phyloP scores from a whole-genome alignment of 345 rosid species.

The Clarkia xantiana region DNA sequence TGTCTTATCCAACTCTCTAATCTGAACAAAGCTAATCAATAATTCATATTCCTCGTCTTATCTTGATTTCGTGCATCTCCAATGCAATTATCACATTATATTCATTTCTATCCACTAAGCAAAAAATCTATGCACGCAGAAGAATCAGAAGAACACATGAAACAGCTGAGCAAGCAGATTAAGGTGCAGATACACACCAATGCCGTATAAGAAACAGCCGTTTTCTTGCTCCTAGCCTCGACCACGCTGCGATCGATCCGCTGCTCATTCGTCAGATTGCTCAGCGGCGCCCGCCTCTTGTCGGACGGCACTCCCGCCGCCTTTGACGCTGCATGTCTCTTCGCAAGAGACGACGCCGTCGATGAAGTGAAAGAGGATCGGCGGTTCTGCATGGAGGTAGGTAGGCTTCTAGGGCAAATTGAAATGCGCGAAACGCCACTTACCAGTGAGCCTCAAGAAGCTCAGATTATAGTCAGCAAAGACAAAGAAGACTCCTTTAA shows the following conservation, averaged over 20 bases:
- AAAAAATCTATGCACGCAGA: not conserved
- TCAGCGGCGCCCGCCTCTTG: slow-evolving; percentile 46
- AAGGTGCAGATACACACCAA: slow-evolving; percentile 28
- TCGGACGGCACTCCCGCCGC: slow-evolving; percentile 16
- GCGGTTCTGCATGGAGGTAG: slow-evolving; percentile 24
- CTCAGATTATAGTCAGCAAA: too few species aligned
- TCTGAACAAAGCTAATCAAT: too few species aligned
- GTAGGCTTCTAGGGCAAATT: not conserved
- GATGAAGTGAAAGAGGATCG: slow-evolving; percentile 29
- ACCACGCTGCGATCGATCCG: slow-evolving; percentile 6
- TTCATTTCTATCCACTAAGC: not conserved
- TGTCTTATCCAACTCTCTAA: too few species aligned
- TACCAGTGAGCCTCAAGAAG: too few species aligned
- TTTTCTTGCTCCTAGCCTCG: slow-evolving; percentile 16
- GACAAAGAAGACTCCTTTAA: too few species aligned
- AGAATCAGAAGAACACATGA: not conserved
- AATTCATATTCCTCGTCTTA: too few species aligned
- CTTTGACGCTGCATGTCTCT: slow-evolving; percentile 27
- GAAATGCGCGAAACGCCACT: too few species aligned
- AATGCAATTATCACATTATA: too few species aligned
- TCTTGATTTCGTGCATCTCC: too few species aligned
- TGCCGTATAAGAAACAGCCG: slow-evolving; percentile 26
- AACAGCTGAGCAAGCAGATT: not conserved
- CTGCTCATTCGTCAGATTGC: slow-evolving; percentile 40
- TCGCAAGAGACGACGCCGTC: slow-evolving; percentile 31